Conservation (phyloP, 1,284 basidiomycete genomes). For the Phlebopus sp. region DNA sequence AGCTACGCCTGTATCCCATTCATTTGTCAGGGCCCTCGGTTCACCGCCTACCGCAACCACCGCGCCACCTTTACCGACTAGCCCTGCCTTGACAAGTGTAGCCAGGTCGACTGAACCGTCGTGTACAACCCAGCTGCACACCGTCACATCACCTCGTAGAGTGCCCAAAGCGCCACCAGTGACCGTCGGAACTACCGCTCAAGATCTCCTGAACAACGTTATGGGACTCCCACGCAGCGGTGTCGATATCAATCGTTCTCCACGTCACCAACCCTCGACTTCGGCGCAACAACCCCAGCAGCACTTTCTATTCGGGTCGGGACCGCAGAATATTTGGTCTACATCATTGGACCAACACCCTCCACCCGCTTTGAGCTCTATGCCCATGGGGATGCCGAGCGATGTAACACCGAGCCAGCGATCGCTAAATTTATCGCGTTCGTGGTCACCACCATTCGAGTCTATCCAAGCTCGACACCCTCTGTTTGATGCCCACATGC, state of each 20-base stretch:
- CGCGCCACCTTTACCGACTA: conserved; percentile 17
- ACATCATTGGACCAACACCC: conserved; percentile 46
- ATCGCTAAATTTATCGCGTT: conserved; percentile 10
- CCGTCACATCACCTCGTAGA: conserved; percentile 20
- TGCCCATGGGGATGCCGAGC: conserved; percentile 15
- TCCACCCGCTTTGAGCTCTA: conserved; percentile 19
- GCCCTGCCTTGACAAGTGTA: conserved; percentile 19
- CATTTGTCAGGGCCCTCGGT: conserved; percentile 29
- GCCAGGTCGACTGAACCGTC: conserved; percentile 28
- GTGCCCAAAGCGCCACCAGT: conserved; percentile 22
- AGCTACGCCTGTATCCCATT: conserved; percentile 9
- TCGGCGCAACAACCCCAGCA: conserved; percentile 37
- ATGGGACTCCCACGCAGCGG: conserved; percentile 33
- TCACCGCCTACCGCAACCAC: conserved; percentile 30
- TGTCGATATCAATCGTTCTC: conserved; percentile 18
- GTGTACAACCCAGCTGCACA: conserved; percentile 15
- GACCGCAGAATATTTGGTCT: conserved; percentile 51
- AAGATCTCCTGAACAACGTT: conserved; percentile 60
- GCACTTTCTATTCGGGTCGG: conserved; percentile 44
- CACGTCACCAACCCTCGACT: conserved; percentile 32
- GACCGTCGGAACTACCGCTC: conserved; percentile 49
- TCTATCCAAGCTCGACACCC: conserved; percentile 18
- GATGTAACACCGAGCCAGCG: conserved; percentile 19
- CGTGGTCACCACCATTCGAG: conserved; percentile 22
- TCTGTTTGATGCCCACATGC: not conserved